Conservation (phyloP, 2,329 filamentous ascomycete species). For the Pseudogymnoascus sp. region DNA sequence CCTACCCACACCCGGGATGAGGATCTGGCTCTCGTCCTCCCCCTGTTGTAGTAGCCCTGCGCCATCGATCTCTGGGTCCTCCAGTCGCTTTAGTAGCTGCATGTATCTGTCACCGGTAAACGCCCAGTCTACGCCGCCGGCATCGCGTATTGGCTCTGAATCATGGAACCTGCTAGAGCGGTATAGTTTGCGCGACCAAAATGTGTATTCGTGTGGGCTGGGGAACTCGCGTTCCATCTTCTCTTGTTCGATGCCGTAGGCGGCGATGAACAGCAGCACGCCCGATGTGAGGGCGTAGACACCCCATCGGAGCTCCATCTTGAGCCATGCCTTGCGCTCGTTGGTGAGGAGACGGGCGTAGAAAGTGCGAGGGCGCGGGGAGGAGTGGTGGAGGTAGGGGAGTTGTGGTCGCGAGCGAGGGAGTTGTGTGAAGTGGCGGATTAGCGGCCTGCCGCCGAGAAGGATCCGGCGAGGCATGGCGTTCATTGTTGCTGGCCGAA, state of each 20-base stretch:
- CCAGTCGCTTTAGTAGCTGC: conserved; percentile 56
- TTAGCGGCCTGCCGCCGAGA: conserved; percentile 24
- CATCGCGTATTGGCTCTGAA: conserved; percentile 19
- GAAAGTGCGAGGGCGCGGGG: conserved; percentile 37
- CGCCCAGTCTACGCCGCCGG: conserved; percentile 51
- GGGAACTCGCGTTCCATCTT: conserved; percentile 67
- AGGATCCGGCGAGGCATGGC: neutral
- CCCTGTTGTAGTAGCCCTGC: conserved; percentile 47
- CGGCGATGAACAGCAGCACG: conserved; percentile 51
- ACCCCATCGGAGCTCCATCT: conserved; percentile 61
- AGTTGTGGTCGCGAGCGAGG: conserved; percentile 51
- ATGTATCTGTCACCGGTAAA: conserved; percentile 53
- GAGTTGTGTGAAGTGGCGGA: conserved; percentile 49
- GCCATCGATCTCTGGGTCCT: conserved; percentile 63
- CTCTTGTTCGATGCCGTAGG: conserved; percentile 64
- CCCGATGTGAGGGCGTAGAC: conserved; percentile 58
- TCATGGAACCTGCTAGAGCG: conserved; percentile 40
- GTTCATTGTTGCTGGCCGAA: conserved; percentile 4
- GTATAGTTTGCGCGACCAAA: conserved; percentile 59
- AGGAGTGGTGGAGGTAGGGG: conserved; percentile 55
- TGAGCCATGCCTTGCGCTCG: conserved; percentile 62
- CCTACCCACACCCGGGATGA: conserved; percentile 47
- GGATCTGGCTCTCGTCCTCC: conserved; percentile 45
- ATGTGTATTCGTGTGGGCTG: conserved; percentile 75
- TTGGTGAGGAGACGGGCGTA: conserved; percentile 71